A percentile compares a stretch with the other conserved stretches of the same genome.
These are phyloP conservation scores for Pythium coloratum DNA, from an alignment of 352 stramenopile genomes.

Conservation along the genomic window DNA sequence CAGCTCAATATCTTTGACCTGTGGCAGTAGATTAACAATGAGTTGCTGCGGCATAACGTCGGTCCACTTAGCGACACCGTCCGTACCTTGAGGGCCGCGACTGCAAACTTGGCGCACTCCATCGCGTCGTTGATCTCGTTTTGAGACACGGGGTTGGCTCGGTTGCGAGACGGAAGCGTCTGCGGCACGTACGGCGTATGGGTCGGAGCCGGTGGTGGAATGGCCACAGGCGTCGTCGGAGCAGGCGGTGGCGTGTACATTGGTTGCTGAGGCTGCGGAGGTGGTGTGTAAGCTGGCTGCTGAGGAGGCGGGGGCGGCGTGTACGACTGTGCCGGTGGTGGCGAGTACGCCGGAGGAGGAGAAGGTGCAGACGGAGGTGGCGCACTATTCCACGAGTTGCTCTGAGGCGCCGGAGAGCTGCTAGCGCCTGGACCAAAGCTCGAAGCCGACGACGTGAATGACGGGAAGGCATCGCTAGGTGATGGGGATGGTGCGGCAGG, in stretches of 20 bases:
- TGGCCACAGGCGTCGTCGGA: background rate
- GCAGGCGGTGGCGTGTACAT: slow-evolving; percentile 15
- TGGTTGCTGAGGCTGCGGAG: slow-evolving; percentile 7
- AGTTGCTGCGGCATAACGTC: background rate
- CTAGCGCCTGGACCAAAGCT: slow-evolving; percentile 19
- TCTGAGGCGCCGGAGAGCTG: background rate
- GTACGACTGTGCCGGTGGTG: slow-evolving; percentile 8
- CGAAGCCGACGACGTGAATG: slow-evolving; percentile 49
- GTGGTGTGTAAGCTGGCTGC: slow-evolving; percentile 7
- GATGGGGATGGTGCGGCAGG: slow-evolving; percentile 8
- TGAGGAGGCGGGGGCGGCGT: slow-evolving; percentile 14
- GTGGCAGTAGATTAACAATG: too few relatives aligned
- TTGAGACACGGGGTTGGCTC: slow-evolving; percentile 48
- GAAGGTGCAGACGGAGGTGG: slow-evolving; percentile 12
- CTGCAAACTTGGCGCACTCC: slow-evolving; percentile 80
- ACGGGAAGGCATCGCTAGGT: slow-evolving; percentile 37
- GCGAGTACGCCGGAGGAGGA: slow-evolving; percentile 12
- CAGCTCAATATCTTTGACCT: slow-evolving; percentile 84
- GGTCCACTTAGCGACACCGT: background rate
- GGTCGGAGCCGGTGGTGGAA: slow-evolving; percentile 20
- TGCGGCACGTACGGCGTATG: slow-evolving; percentile 19
- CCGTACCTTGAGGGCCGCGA: slow-evolving; percentile 75
- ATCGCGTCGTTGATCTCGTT: slow-evolving; percentile 83
- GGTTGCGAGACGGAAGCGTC: slow-evolving; percentile 24
- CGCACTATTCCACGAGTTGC: slow-evolving; percentile 18